These are phyloP conservation scores for Corallochytrium limacisporum DNA, from an alignment of 78 protist genomes.

Conservation along the genomic window DNA sequence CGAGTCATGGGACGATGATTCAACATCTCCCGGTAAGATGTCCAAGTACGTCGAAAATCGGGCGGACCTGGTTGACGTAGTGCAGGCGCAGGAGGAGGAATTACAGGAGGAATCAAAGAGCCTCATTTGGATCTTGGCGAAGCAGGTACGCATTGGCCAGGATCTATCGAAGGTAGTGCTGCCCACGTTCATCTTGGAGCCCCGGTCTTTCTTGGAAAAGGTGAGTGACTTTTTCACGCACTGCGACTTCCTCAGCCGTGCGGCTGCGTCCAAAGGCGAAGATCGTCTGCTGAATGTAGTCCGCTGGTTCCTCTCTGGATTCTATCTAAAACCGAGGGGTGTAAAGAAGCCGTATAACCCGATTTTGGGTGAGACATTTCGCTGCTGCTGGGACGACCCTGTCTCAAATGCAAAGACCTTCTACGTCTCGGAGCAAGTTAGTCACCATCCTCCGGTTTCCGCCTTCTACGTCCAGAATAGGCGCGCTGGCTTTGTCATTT, in stretches of 20 bases:
- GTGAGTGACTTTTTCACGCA: slow-evolving; percentile 42
- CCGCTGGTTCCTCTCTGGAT: slow-evolving; percentile 78
- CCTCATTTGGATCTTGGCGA: not conserved
- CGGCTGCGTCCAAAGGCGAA: slow-evolving; percentile 26
- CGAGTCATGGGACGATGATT: no score
- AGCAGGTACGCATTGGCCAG: slow-evolving; percentile 57
- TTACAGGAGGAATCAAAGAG: not conserved
- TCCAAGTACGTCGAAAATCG: no score
- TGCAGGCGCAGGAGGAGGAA: not conserved
- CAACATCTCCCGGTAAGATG: no score
- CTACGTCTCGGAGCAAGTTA: slow-evolving; percentile 58
- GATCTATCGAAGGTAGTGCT: slow-evolving; percentile 66
- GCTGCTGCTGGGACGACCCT: slow-evolving; percentile 36
- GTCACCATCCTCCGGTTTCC: slow-evolving; percentile 89
- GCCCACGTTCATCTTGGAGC: slow-evolving; percentile 86
- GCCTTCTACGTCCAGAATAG: slow-evolving; percentile 58
- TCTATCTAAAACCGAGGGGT: slow-evolving; percentile 51
- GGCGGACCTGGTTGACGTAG: no score
- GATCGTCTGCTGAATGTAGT: slow-evolving; percentile 41
- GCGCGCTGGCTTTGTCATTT: slow-evolving; percentile 34
- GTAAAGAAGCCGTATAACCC: slow-evolving; percentile 91
- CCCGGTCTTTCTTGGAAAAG: slow-evolving; percentile 72
- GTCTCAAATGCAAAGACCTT: not conserved
- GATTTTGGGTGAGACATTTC: slow-evolving; percentile 74
- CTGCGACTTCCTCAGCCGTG: slow-evolving; percentile 17